phyloP scores from a whole-genome alignment of 768 basidiomycete species.

The Atractiella rhizophila region DNA sequence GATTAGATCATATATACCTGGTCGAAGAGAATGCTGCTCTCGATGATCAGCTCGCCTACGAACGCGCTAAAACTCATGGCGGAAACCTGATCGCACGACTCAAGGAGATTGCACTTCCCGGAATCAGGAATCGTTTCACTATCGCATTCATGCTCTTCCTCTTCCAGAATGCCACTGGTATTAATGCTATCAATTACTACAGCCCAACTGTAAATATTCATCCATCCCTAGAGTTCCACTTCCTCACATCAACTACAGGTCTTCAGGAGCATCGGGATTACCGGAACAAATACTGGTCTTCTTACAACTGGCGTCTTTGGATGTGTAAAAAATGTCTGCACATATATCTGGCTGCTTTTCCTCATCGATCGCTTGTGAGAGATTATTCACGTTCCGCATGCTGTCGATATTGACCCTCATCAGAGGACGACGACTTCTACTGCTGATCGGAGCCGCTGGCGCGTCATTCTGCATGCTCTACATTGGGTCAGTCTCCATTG shows the following conservation, averaged over 20 bases:
- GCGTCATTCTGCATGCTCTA: slow-evolving; percentile 4
- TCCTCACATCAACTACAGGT: slow-evolving; percentile 30
- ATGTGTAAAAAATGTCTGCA: slow-evolving; percentile 23
- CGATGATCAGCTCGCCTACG: background rate
- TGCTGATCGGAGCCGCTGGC: slow-evolving; percentile 4
- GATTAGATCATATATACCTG: slow-evolving; percentile 12
- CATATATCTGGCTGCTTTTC: slow-evolving; percentile 19
- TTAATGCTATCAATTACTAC: slow-evolving; percentile 24
- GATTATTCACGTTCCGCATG: background rate
- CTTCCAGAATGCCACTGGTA: slow-evolving; percentile 27
- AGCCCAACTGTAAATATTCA: slow-evolving; percentile 20
- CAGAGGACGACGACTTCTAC: slow-evolving; percentile 5
- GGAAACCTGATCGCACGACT: background rate
- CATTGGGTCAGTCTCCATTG: too few species aligned
- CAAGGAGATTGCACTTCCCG: slow-evolving; percentile 7
- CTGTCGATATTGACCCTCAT: slow-evolving; percentile 2
- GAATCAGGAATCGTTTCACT: slow-evolving; percentile 11
- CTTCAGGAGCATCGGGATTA: slow-evolving; percentile 25
- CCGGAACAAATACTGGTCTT: slow-evolving; percentile 9
- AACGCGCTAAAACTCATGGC: background rate
- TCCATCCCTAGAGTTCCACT: background rate
- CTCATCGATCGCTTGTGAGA: background rate
- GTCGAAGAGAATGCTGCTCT: slow-evolving; percentile 4
- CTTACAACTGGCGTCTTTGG: slow-evolving; percentile 27
- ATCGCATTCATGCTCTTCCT: slow-evolving; percentile 25